Conservation (phyloP, 768 basidiomycete species). For the Auricularia sp. region DNA sequence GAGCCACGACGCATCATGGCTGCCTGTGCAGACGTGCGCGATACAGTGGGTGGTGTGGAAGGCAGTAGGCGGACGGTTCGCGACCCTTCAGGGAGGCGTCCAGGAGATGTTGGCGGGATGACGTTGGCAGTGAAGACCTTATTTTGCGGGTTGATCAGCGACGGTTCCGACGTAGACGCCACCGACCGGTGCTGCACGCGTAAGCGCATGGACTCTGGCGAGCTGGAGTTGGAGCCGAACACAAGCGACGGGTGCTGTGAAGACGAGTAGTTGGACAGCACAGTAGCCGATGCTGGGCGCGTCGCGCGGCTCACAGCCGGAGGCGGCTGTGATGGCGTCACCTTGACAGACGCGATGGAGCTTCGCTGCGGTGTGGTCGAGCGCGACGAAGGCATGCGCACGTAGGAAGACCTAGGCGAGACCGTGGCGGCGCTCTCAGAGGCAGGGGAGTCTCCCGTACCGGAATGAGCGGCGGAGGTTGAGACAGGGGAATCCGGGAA, state of each 20-base stretch:
- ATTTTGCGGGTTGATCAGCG: constrained; percentile 34
- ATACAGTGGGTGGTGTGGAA: constrained; percentile 2
- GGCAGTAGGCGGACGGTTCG: constrained; percentile 13
- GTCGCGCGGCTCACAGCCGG: not conserved
- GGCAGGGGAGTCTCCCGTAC: not conserved
- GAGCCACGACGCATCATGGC: not conserved
- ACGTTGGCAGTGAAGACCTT: not conserved
- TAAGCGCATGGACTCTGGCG: constrained; percentile 35
- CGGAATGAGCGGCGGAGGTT: not conserved
- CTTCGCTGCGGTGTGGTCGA: not conserved
- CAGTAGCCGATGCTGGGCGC: not conserved
- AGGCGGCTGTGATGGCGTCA: not conserved
- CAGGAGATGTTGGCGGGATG: not conserved
- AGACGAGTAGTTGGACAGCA: not conserved
- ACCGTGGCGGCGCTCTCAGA: not conserved
- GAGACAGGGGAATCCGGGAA: not conserved
- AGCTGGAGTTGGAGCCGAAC: constrained; percentile 22
- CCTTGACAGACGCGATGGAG: not conserved
- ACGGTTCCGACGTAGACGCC: constrained; percentile 78
- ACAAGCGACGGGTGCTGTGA: not conserved
- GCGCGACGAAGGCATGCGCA: not conserved
- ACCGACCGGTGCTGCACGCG: constrained; percentile 60
- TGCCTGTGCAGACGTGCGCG: not conserved
- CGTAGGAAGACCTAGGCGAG: not conserved
- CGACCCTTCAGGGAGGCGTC: constrained; percentile 6